Percentiles rank a stretch among this genome's conserved stretches.
Evolutionary conservation across 2,329 filamentous ascomycete genomes (phyloP).

Genomic region (Fusarium sp.): DNA sequence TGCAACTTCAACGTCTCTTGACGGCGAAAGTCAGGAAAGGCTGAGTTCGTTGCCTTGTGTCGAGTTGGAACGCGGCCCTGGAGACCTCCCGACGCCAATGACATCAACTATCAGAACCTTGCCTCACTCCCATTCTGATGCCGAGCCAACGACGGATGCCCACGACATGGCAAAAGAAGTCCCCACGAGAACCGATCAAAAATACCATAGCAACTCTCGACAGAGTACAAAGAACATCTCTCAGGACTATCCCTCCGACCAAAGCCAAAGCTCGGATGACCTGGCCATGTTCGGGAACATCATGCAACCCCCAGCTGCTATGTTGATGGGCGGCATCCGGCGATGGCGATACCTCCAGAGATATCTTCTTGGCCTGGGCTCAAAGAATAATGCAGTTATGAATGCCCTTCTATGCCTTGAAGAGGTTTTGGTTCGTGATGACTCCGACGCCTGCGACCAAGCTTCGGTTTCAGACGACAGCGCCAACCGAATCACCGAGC

Average conservation of each 20-base stretch:
- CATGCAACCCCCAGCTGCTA: slow-evolving; percentile 13
- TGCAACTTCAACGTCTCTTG: not conserved
- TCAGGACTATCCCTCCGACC: not conserved
- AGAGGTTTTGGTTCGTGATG: slow-evolving; percentile 1
- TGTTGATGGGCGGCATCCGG: slow-evolving; percentile 16
- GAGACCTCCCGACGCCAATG: not conserved
- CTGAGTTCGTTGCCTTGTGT: not conserved
- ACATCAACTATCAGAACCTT: not conserved
- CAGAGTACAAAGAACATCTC: not conserved
- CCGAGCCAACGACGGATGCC: not conserved
- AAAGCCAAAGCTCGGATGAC: not conserved
- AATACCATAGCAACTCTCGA: not conserved
- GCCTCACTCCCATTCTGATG: not conserved
- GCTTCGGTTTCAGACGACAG: not conserved
- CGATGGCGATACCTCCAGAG: slow-evolving; percentile 10
- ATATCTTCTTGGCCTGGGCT: slow-evolving; percentile 9
- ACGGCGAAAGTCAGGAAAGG: not conserved
- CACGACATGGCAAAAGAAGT: not conserved
- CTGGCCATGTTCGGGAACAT: slow-evolving; percentile 8
- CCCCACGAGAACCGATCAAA: not conserved
- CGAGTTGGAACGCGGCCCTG: not conserved
- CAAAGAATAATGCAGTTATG: slow-evolving; percentile 4
- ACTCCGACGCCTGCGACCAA: not conserved
- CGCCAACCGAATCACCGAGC: not conserved
- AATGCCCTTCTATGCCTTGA: slow-evolving; percentile 12